A percentile compares a stretch with the other conserved stretches of the same genome.
Evolutionary conservation across 768 basidiomycete species (phyloP).

Genomic region (Trametes elegans): DNA sequence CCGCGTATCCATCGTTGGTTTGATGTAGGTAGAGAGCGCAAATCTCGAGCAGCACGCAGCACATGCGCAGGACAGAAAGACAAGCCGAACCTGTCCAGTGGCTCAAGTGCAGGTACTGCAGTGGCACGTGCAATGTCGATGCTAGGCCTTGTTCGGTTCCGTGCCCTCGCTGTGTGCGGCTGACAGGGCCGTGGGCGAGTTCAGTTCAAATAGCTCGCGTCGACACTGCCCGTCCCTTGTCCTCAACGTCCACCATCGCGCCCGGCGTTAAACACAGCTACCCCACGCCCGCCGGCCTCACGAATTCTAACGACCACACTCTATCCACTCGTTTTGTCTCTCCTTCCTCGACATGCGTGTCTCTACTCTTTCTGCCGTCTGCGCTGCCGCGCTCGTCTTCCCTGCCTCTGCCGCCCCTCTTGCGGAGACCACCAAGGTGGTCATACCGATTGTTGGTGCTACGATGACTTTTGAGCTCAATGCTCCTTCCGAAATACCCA

Average conservation of each 20-base stretch:
- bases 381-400: conserved; percentile 9
- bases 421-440: conserved; percentile 1
- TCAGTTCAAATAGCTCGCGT: not conserved
- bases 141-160: not conserved
- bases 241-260: conserved; percentile 5
- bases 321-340: conserved; percentile 8
- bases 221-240: not conserved
- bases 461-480: conserved; percentile 13
- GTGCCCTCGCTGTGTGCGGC: not conserved
- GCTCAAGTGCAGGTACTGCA: too few species aligned
- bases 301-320: conserved; percentile 12
- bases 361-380: conserved; percentile 15
- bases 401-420: conserved; percentile 21
- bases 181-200: not conserved
- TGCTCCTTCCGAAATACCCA: conserved; percentile 19
- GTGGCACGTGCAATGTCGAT: too few species aligned
- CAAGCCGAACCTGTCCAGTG: too few species aligned
- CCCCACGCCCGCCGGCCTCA: conserved; percentile 15
- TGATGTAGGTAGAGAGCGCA: too few species aligned
- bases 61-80: too few species aligned
- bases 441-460: conserved; percentile 1
- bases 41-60: too few species aligned
- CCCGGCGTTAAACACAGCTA: not conserved
- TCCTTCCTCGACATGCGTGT: conserved; percentile 6
- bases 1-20: too few species aligned